A percentile compares a stretch with the other conserved stretches of the same genome.
phyloP scores from a whole-genome alignment of 2,329 filamentous ascomycete species.

The Colletotrichum lentis region DNA sequence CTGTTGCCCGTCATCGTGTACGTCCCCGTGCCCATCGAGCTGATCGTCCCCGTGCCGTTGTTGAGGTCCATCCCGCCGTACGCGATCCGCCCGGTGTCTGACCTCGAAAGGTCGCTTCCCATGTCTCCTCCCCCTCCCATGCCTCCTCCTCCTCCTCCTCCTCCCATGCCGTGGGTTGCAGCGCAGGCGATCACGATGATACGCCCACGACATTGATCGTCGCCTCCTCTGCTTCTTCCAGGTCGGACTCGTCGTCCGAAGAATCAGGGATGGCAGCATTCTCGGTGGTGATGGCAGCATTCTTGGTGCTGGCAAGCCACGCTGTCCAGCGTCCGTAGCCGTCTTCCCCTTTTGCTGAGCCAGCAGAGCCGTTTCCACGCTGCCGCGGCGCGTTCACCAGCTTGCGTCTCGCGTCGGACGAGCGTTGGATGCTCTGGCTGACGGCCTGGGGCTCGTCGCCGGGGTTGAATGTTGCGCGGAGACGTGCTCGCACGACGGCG shows the following conservation, averaged over 20 bases:
- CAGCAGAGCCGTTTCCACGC: not conserved
- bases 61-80: slow-evolving; percentile 14
- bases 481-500: slow-evolving; percentile 43
- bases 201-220: not conserved
- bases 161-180: slow-evolving; percentile 9
- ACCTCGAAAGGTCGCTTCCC: not conserved
- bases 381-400: slow-evolving; percentile 9
- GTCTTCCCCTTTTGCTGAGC: not conserved
- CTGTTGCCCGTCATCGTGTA: not conserved
- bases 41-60: slow-evolving; percentile 23
- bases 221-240: not conserved
- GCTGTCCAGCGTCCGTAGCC: slow-evolving; percentile 40
- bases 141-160: not conserved
- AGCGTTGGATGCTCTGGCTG: slow-evolving; percentile 32
- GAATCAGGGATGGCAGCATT: not conserved
- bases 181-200: not conserved
- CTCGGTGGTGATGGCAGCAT: too few relatives aligned
- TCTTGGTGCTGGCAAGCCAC: slow-evolving; percentile 40
- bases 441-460: slow-evolving; percentile 13
- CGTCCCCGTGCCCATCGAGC: slow-evolving; percentile 34
- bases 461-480: slow-evolving; percentile 38
- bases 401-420: slow-evolving; percentile 40
- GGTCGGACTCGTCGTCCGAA: not conserved
- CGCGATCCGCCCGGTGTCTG: slow-evolving; percentile 15
- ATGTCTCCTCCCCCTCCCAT: not conserved